These are phyloP conservation scores for Mycena latifolia DNA, from an alignment of 768 basidiomycete species.

Conservation along the genomic window DNA sequence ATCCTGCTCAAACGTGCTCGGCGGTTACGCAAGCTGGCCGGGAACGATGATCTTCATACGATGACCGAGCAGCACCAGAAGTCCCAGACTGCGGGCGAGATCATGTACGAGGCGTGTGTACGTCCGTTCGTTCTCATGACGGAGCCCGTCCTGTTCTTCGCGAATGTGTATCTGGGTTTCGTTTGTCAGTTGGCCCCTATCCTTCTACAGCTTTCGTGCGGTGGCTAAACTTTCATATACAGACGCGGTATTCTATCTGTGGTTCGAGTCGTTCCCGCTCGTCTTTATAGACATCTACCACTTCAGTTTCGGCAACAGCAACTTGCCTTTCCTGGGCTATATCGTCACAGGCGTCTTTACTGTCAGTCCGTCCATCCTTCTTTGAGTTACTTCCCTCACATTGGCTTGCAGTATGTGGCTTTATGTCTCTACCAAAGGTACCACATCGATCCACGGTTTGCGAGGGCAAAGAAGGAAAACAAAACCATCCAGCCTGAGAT, in stretches of 20 bases:
- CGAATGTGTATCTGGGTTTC: conserved; percentile 47
- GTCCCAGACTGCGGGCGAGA: conserved; percentile 34
- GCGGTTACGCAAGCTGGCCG: conserved; percentile 44
- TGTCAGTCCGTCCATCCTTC: conserved; percentile 10
- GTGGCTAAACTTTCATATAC: too few relatives aligned
- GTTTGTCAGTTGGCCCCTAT: too few relatives aligned
- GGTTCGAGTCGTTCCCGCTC: conserved; percentile 49
- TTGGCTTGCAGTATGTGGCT: conserved; percentile 38
- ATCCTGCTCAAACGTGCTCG: conserved; percentile 45
- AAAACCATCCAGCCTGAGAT: too few relatives aligned
- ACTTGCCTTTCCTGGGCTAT: conserved; percentile 18
- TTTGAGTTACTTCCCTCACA: background rate
- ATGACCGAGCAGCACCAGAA: conserved; percentile 39
- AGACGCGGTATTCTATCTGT: conserved; percentile 47
- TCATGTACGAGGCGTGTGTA: conserved; percentile 41
- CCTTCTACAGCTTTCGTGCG: too few relatives aligned
- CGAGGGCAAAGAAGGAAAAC: too few relatives aligned
- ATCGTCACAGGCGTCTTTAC: conserved; percentile 36
- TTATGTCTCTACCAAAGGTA: too few relatives aligned
- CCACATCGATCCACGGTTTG: too few relatives aligned
- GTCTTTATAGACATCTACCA: conserved; percentile 48
- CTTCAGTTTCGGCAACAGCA: conserved; percentile 38
- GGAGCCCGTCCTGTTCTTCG: conserved; percentile 45
- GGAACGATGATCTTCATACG: conserved; percentile 42
- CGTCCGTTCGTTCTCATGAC: conserved; percentile 45